A percentile compares a stretch with the other conserved stretches of the same genome.
phyloP scores from a whole-genome alignment of 345 rosid genomes.

The Populus tremula region DNA sequence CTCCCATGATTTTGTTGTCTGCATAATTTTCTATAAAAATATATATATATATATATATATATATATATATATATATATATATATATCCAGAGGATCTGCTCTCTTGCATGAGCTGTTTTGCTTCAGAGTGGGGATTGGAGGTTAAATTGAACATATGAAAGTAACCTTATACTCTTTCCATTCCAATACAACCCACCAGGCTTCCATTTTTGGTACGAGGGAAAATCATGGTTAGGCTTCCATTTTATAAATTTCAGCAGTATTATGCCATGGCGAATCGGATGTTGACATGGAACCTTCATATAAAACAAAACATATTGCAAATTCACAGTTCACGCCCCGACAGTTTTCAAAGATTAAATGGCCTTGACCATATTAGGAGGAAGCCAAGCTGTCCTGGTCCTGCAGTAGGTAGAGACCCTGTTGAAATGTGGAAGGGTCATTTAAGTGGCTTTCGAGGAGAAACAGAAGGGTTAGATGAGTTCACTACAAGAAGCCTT shows the following conservation, averaged over 20 bases:
- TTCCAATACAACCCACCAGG: too few species aligned
- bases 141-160: too few species aligned
- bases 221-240: too few species aligned
- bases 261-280: slow-evolving; percentile 86
- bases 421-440: slow-evolving; percentile 44
- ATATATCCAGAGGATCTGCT: too few species aligned
- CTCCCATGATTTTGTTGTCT: too few species aligned
- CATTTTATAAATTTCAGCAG: slow-evolving; percentile 62
- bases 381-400: slow-evolving; percentile 41
- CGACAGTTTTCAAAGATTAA: slow-evolving; percentile 38
- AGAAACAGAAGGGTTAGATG: slow-evolving; percentile 38
- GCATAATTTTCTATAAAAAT: too few species aligned
- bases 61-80: too few species aligned
- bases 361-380: slow-evolving; percentile 23
- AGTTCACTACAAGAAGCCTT: slow-evolving; percentile 34
- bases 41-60: too few species aligned
- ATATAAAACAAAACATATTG: slow-evolving; percentile 31
- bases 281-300: slow-evolving; percentile 50
- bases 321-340: slow-evolving; percentile 29
- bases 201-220: too few species aligned
- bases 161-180: too few species aligned
- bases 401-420: slow-evolving; percentile 35
- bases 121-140: too few species aligned
- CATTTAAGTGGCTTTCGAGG: slow-evolving; percentile 38
- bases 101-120: too few species aligned